phyloP scores from a whole-genome alignment of 768 basidiomycete species.

The Pholiota microspora region DNA sequence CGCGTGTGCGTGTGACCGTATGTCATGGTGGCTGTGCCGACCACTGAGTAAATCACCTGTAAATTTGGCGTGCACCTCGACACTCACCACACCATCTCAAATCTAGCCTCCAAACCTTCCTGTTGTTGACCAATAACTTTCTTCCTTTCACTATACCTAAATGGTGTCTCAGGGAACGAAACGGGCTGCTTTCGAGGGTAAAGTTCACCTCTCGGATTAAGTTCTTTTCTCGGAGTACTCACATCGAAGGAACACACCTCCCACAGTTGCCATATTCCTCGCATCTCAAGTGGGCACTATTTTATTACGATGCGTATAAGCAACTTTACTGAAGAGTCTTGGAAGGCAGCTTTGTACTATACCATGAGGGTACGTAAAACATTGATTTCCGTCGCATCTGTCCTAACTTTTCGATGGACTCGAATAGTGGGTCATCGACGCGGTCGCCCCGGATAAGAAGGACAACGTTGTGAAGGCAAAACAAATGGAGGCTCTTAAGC shows the following conservation, averaged over 20 bases:
- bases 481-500: constrained; percentile 67
- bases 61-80: background rate
- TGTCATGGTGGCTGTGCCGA: no score
- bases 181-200: constrained; percentile 45
- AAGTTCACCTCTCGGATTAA: constrained; percentile 4
- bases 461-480: constrained; percentile 66
- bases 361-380: constrained; percentile 59
- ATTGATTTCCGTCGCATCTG: no score
- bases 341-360: constrained; percentile 78
- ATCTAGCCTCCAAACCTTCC: background rate
- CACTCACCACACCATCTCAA: background rate
- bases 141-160: background rate
- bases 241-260: background rate
- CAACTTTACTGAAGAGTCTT: constrained; percentile 19
- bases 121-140: background rate
- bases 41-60: background rate
- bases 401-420: no score
- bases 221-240: background rate
- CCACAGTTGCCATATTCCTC: constrained; percentile 47
- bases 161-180: constrained; percentile 38
- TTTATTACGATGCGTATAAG: constrained; percentile 3
- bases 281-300: constrained; percentile 46
- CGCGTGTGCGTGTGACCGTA: no score
- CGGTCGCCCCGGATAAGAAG: constrained; percentile 48
- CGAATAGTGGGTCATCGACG: constrained; percentile 64